Evolutionary conservation across 2,329 filamentous ascomycete genomes (phyloP).

Genomic region (Xylariaceae sp.): DNA sequence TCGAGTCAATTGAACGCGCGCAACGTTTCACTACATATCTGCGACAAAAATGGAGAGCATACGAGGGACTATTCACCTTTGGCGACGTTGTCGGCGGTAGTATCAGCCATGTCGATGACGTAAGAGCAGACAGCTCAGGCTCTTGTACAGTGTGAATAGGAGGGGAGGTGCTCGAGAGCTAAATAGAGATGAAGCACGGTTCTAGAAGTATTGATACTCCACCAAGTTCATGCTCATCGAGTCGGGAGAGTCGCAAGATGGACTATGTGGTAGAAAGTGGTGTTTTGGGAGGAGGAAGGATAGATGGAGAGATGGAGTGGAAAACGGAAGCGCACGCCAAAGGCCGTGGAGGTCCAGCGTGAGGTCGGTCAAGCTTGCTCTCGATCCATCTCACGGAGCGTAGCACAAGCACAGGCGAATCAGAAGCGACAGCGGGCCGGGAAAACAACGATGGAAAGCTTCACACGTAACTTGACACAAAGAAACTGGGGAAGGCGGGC

Average conservation of each 20-base stretch:
- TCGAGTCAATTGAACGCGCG: constrained; percentile 14
- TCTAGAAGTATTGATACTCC: not conserved
- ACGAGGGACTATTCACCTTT: constrained; percentile 24
- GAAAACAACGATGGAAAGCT: constrained; percentile 21
- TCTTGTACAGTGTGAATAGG: constrained; percentile 17
- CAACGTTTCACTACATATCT: constrained; percentile 9
- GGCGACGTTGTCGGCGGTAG: constrained; percentile 20
- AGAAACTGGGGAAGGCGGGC: not conserved
- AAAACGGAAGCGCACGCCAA: constrained; percentile 12
- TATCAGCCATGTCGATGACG: constrained; percentile 33
- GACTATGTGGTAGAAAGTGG: constrained; percentile 1
- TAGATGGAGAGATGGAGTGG: constrained; percentile 7
- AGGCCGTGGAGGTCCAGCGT: constrained; percentile 18
- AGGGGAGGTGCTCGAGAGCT: not conserved
- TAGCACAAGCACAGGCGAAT: constrained; percentile 25
- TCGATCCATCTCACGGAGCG: constrained; percentile 21
- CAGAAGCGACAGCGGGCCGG: constrained; percentile 21
- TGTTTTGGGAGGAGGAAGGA: constrained; percentile 6
- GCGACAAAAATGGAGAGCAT: constrained; percentile 7
- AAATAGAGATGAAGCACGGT: not conserved
- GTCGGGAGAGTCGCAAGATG: not conserved
- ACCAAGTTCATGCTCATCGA: not conserved
- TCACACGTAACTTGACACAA: constrained; percentile 1
- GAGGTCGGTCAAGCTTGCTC: constrained; percentile 24
- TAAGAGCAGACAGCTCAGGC: constrained; percentile 19